Conservation (phyloP, 768 basidiomycete species). For the Lactarius trivialis region DNA sequence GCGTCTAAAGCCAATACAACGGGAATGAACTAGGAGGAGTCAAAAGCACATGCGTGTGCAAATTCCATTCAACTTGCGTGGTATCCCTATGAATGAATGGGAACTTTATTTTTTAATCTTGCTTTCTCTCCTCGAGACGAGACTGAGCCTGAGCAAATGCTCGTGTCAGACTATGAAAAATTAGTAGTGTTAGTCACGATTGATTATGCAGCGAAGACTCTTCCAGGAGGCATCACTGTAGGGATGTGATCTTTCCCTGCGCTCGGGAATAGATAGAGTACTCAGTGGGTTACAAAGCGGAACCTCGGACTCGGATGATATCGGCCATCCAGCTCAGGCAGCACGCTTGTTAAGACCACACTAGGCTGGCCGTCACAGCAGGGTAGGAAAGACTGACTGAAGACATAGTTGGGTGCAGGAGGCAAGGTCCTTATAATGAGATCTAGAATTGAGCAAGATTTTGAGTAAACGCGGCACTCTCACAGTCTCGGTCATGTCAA, state of each 20-base stretch:
- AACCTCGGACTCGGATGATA: not conserved
- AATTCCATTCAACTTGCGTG: no score
- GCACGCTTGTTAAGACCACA: no score
- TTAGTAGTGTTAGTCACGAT: not conserved
- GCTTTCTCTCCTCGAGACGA: not conserved
- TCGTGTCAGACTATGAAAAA: not conserved
- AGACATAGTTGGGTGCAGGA: slow-evolving; percentile 2
- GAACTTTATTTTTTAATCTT: no score
- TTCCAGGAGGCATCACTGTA: not conserved
- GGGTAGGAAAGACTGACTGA: not conserved
- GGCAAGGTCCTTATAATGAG: slow-evolving; percentile 1
- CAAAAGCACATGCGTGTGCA: not conserved
- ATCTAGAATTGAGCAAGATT: not conserved
- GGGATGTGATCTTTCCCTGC: slow-evolving; percentile 1
- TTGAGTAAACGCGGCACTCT: not conserved
- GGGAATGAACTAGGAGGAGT: slow-evolving; percentile 8
- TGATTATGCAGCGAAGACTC: not conserved
- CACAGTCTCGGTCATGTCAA: not conserved
- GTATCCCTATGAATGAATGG: no score
- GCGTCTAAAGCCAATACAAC: not conserved
- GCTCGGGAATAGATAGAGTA: slow-evolving; percentile 2
- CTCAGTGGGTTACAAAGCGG: slow-evolving; percentile 2
- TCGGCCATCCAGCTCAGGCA: no score
- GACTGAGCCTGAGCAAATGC: not conserved
- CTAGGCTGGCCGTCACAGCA: not conserved